These are phyloP conservation scores for Penicillium verrucosum DNA, from an alignment of 2,329 filamentous ascomycete species.

Conservation along the genomic window DNA sequence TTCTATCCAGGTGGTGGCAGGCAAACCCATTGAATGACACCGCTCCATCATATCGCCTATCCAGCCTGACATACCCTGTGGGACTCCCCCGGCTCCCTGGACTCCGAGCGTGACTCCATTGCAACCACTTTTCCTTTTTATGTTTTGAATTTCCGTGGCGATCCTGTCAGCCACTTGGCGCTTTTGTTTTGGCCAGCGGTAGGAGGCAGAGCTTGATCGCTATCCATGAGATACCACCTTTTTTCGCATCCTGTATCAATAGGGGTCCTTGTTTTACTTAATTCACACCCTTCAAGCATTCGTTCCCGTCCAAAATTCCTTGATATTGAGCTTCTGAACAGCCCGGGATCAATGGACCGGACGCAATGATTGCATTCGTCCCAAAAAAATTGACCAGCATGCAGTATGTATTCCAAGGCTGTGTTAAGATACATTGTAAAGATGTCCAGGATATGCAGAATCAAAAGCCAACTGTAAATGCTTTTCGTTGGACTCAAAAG, in stretches of 20 bases:
- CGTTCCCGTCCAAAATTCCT: no score
- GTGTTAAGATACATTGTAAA: neutral
- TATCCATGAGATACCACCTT: slow-evolving; percentile 27
- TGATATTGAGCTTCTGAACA: neutral
- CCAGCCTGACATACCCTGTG: neutral
- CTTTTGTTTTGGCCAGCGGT: slow-evolving; percentile 21
- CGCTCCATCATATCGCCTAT: neutral
- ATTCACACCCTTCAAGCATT: slow-evolving; percentile 15
- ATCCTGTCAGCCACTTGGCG: slow-evolving; percentile 3
- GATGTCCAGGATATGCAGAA: neutral
- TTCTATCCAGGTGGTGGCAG: neutral
- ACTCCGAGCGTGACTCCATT: no score
- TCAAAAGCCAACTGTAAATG: neutral
- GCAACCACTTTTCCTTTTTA: neutral
- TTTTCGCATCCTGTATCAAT: slow-evolving; percentile 23
- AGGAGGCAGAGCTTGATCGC: slow-evolving; percentile 16
- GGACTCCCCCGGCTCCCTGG: neutral
- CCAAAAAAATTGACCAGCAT: neutral
- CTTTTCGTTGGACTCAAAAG: neutral
- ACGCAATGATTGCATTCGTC: neutral
- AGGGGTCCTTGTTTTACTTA: slow-evolving; percentile 17
- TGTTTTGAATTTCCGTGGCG: slow-evolving; percentile 13
- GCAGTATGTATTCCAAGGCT: neutral
- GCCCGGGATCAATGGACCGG: neutral
- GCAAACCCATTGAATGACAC: neutral